Evolutionary conservation across 164 flowering plant species (phyloP), one percentile per base, ranked within the genome.

Genomic region (Malania oleifera): DNA sequence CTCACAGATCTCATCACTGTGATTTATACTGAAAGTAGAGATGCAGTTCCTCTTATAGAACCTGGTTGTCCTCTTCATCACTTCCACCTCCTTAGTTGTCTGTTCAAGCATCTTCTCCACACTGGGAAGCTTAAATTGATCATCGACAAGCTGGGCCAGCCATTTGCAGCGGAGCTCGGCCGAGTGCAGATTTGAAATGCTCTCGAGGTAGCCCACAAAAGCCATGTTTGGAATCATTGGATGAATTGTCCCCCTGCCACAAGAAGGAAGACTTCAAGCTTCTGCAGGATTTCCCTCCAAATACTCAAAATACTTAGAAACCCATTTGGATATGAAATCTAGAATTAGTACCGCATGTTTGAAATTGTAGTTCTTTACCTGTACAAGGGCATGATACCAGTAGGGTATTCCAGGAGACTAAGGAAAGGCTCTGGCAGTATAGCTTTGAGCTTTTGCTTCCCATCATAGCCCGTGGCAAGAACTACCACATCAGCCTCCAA

Each of bases 161-260:
- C 99, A 93, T 64, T 71, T 86, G 80, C 84, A 81, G 1, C 87
- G 80, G 6, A 93, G 70, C 75, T 93, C 99, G 0, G 97, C 72
- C 0, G 96, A 56, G 54, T 89, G 96, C 18, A 93, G 79, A 62
- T 80, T 86, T 5, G 97, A 74, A 2, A 90, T 82, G 28, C 95
- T 88, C 70, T 90, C 95, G 0, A 88, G 17, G 57, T 86, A 93
- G 10, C 99, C 95, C 29, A 84, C 77, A 40, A 89, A 86, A 5
- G 85, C 95, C 92, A 91, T 85, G 72, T 87, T 78, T 6, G 98
- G 96, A 26, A 91, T 85, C 74, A 82, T 49, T 0, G 97, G 97
- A 75, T 89, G 86, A 40, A 87, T 81, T 14, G 91, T 82, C 0
- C 91, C 88, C 75, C 95, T 84, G 69, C 18, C 41, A 51, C 4